Evolutionary conservation across 805 yeast genomes (phyloP), one percentile per base, ranked within the genome.

Genomic region (Candida patagonica): DNA sequence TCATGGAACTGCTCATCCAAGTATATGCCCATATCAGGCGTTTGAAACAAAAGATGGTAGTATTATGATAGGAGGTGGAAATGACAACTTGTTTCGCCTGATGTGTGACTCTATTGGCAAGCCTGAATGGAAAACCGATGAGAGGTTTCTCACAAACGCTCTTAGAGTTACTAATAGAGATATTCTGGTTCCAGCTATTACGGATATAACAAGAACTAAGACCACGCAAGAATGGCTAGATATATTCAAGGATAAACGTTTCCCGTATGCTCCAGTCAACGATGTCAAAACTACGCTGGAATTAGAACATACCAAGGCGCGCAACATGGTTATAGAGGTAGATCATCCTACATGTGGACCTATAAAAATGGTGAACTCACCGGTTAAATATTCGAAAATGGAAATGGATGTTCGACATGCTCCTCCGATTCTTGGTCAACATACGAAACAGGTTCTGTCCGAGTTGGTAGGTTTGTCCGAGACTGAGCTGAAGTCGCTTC

Each of bases 61-160:
- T 12, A 57, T 65, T 23, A 59, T 64, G 63, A 57, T 64, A 34
- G 67, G 69, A 9, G 67, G 67, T 15, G 69, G 68, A 2, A 64
- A 65, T 43, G 68, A 65, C 46, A 57, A 55, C 32, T 50, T 62
- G 34, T 63, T 57, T 47, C 38, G 60, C 6, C 46, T 50, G 23
- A 42, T 62, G 33, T 53, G 65, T 34, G 61, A 56, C 21, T 55
- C 57, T 6, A 44, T 64, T 1, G 60, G 50, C 12, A 51, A 49
- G 30, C 58, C 60, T 1, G 67, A 62, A 37, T 65, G 68, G 68
- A 56, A 51, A 27, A 42, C 46, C 2, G 65, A 63, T 38, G 44
- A 47, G 19, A 38, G 57, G 27, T 65, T 52, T 44, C 25, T 41
- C 7, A 60, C 66, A 7, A 64, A 64, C 40, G 61, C 65, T 6